Conservation (phyloP, 192 early-diverging fungal genomes). For the Coemansia sp. region DNA sequence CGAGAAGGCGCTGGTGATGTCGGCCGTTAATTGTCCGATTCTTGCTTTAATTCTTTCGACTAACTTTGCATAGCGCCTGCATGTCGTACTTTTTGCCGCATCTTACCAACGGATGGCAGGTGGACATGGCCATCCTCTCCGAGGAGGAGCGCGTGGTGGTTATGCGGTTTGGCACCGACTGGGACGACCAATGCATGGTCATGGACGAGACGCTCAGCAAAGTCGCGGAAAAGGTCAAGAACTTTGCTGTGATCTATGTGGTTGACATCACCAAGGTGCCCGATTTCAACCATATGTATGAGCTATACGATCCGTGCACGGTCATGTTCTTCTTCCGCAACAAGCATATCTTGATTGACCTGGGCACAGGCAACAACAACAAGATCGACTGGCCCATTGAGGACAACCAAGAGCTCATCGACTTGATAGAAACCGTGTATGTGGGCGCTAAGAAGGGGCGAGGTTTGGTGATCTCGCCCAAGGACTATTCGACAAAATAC, state of each 20-base stretch:
- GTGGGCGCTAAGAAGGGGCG: constrained; percentile 93
- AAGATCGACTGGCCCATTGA: constrained; percentile 97
- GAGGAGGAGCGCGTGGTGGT: constrained; percentile 98
- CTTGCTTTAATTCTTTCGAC: neutral
- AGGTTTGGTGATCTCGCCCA: constrained; percentile 95
- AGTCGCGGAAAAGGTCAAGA: constrained; percentile 94
- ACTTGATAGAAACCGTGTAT: constrained; percentile 86
- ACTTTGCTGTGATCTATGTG: constrained; percentile 97
- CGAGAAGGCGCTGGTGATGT: neutral
- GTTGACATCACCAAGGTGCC: constrained; percentile 96
- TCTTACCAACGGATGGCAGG: constrained; percentile 81
- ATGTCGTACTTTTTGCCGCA: constrained; percentile 52
- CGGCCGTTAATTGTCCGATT: neutral
- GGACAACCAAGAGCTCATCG: constrained; percentile 95
- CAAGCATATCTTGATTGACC: constrained; percentile 98
- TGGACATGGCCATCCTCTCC: constrained; percentile 96
- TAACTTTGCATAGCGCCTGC: neutral
- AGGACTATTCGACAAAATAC: constrained; percentile 98
- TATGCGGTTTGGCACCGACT: constrained; percentile 96
- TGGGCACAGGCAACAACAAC: constrained; percentile 99
- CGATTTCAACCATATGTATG: constrained; percentile 95
- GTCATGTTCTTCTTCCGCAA: constrained; percentile 97
- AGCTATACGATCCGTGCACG: constrained; percentile 97
- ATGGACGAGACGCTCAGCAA: constrained; percentile 96
- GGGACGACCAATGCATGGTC: constrained; percentile 93